Percentiles rank a stretch among this genome's conserved stretches.
phyloP scores from a whole-genome alignment of 768 basidiomycete genomes.

The Lactarius indigo region DNA sequence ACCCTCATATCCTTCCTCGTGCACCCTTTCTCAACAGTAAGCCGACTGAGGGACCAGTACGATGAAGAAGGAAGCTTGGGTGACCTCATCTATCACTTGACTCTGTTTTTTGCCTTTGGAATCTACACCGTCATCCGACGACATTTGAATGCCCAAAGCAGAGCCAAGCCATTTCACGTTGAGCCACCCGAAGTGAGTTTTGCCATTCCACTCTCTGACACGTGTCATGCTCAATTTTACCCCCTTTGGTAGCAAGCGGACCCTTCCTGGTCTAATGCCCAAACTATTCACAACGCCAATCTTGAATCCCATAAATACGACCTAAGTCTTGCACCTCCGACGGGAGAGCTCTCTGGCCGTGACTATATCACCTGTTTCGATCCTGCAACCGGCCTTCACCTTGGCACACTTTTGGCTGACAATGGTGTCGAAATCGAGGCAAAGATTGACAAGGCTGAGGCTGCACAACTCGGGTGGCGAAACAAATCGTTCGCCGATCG shows the following conservation, averaged over 20 bases:
- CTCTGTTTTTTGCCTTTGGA: slow-evolving; percentile 69
- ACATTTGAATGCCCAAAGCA: slow-evolving; percentile 70
- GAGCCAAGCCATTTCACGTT: slow-evolving; percentile 64
- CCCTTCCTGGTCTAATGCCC: slow-evolving; percentile 48
- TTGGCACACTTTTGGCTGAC: slow-evolving; percentile 76
- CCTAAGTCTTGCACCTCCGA: slow-evolving; percentile 49
- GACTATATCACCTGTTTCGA: slow-evolving; percentile 89
- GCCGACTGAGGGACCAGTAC: slow-evolving; percentile 43
- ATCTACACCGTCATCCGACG: slow-evolving; percentile 77
- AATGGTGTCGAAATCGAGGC: slow-evolving; percentile 61
- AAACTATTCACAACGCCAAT: slow-evolving; percentile 52
- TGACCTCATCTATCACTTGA: slow-evolving; percentile 63
- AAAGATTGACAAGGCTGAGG: slow-evolving; percentile 65
- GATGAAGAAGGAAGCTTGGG: slow-evolving; percentile 34
- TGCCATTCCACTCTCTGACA: slow-evolving; percentile 1
- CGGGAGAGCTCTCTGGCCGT: slow-evolving; percentile 40
- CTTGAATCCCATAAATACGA: slow-evolving; percentile 63
- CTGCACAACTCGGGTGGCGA: slow-evolving; percentile 72
- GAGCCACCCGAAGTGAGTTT: slow-evolving; percentile 54
- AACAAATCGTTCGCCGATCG: slow-evolving; percentile 74
- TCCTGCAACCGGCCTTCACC: slow-evolving; percentile 81
- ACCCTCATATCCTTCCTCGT: slow-evolving; percentile 39
- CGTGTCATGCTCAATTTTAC: neutral
- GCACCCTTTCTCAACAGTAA: slow-evolving; percentile 49
- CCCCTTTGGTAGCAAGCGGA: slow-evolving; percentile 26